A percentile compares a stretch with the other conserved stretches of the same genome.
These are phyloP conservation scores for Saccharomyces pastorianus DNA, from an alignment of 1,139 yeast species.

Conservation along the genomic window DNA sequence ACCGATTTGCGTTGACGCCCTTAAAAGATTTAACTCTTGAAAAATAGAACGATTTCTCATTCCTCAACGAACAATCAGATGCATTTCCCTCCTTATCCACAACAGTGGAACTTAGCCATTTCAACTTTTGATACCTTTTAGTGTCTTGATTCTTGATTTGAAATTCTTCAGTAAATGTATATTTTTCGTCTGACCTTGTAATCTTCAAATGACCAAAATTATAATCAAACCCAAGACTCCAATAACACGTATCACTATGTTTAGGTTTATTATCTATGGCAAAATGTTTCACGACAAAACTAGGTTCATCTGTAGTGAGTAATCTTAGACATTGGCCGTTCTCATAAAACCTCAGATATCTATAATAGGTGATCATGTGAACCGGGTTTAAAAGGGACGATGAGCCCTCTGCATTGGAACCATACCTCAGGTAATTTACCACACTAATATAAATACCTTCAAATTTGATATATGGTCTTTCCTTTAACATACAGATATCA, in stretches of 20 bases:
- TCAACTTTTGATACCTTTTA: constrained; percentile 53
- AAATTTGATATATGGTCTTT: constrained; percentile 67
- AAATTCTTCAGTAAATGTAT: constrained; percentile 55
- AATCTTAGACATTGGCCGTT: constrained; percentile 69
- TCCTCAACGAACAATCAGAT: constrained; percentile 48
- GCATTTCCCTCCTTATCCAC: constrained; percentile 49
- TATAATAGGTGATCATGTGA: constrained; percentile 75
- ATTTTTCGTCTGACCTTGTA: constrained; percentile 56
- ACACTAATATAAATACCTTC: constrained; percentile 81
- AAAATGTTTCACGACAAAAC: constrained; percentile 49
- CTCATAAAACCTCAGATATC: constrained; percentile 73
- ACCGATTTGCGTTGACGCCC: neutral
- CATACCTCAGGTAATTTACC: constrained; percentile 75
- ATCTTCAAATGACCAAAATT: constrained; percentile 43
- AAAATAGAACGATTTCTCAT: constrained; percentile 72
- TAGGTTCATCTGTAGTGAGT: constrained; percentile 60
- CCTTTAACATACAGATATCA: constrained; percentile 46
- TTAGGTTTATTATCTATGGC: constrained; percentile 31
- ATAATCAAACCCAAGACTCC: constrained; percentile 45
- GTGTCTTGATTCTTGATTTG: constrained; percentile 50
- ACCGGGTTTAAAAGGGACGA: constrained; percentile 68
- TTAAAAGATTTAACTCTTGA: constrained; percentile 49
- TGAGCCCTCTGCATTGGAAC: constrained; percentile 58
- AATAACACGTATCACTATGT: constrained; percentile 39
- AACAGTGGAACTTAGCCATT: constrained; percentile 58